These are phyloP conservation scores for Daldinia decipiens DNA, from an alignment of 495 filamentous ascomycete genomes.

Conservation along the genomic window DNA sequence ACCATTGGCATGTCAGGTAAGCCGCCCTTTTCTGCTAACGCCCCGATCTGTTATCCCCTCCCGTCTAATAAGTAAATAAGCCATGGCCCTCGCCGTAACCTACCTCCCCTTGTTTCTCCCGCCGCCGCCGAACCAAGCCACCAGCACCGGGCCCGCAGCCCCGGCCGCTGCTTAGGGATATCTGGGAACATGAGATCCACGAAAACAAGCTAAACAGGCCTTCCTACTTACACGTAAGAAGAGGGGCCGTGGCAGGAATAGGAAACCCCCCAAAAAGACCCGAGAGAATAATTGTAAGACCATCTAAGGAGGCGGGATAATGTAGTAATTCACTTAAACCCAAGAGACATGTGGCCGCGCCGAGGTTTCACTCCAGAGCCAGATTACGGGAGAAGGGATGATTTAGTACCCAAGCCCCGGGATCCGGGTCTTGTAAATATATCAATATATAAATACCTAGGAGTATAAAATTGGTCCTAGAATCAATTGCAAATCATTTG, in stretches of 20 bases:
- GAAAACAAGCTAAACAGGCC: background rate
- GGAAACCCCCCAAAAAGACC: background rate
- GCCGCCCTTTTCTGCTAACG: constrained; percentile 44
- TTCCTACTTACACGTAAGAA: background rate
- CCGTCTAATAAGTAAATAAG: constrained; percentile 52
- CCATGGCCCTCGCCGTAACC: constrained; percentile 81
- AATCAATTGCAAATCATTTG: background rate
- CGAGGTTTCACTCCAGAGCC: background rate
- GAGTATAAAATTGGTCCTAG: background rate
- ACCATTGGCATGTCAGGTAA: constrained; percentile 85
- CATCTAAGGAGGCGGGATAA: background rate
- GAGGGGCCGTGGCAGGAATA: background rate
- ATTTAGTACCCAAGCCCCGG: background rate
- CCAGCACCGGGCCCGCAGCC: constrained; percentile 55
- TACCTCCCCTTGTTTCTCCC: constrained; percentile 90
- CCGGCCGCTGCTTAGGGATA: constrained; percentile 41
- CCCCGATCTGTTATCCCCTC: background rate
- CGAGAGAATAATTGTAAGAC: background rate
- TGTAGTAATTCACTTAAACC: background rate
- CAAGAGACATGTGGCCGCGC: background rate
- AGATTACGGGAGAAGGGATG: background rate
- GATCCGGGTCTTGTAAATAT: background rate
- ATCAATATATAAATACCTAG: too few relatives aligned
- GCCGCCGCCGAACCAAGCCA: constrained; percentile 52
- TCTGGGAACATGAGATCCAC: background rate